A percentile compares a stretch with the other conserved stretches of the same genome.
Evolutionary conservation across 2,329 filamentous ascomycete species (phyloP).

Genomic region (Colletotrichum sp.): DNA sequence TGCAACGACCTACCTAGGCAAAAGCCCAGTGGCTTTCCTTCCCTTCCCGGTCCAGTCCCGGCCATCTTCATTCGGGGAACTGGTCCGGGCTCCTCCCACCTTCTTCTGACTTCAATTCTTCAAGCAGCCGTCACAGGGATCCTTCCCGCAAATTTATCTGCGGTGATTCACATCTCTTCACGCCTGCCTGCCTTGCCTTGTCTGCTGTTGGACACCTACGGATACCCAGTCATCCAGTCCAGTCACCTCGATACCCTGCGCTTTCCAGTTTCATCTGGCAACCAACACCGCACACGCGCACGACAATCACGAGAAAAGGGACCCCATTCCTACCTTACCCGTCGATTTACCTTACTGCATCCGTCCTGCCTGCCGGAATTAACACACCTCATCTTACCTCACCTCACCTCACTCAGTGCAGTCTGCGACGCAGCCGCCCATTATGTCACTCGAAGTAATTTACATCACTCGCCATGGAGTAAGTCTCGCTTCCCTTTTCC

Average conservation of each 20-base stretch:
- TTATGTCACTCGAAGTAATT: slow-evolving; percentile 72
- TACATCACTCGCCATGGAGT: slow-evolving; percentile 80
- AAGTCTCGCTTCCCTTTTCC: slow-evolving; percentile 40
- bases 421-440: not conserved
- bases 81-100: slow-evolving; percentile 10
- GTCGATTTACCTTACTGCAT: not conserved
- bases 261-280: not conserved
- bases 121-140: slow-evolving; percentile 8
- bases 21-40: not conserved
- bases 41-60: not conserved
- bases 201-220: not conserved
- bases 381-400: not conserved
- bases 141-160: not conserved
- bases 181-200: not conserved
- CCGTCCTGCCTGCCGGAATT: not conserved
- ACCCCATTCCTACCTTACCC: not conserved
- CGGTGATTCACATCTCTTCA: not conserved
- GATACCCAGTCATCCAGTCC: not conserved
- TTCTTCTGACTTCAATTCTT: slow-evolving; percentile 21
- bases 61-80: slow-evolving; percentile 7
- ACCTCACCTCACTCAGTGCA: not conserved
- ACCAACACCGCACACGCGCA: not conserved
- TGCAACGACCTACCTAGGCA: not conserved
- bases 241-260: not conserved
- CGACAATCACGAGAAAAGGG: not conserved